Evolutionary conservation across 768 basidiomycete species (phyloP), one percentile per base, ranked within the genome.

Genomic region (Suillus decipiens): DNA sequence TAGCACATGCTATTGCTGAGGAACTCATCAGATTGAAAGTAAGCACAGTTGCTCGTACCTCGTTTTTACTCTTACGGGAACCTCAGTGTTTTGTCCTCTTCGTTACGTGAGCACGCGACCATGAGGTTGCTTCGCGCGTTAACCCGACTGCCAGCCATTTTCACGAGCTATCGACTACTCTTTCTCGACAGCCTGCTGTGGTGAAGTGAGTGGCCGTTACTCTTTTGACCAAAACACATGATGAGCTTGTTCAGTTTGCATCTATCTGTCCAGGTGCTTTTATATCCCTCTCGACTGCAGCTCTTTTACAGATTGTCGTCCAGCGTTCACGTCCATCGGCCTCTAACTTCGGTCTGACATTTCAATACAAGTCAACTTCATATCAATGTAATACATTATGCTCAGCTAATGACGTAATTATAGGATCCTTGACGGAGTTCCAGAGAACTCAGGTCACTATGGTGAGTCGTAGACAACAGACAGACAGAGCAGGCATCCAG

Each of bases 21-120:
- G 91, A 77, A 71, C 84, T 88, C 61, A 88, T 98, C 67, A 79
- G 78, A 57, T 77, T 83, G 54, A 92, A 91, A 80, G 95, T 91
- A 37, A 45, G 80, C 66, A 48, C 48, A 53, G 43, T 61, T 39
- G 19, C 39, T 43, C 22, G 50, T n/a, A 17, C 33, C 28, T 41
- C 45, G 53, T 60, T 62, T 43, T 61, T 58, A 22, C 6, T 31
- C 45, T 61, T 47, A 65, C 19, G 60, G 28, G 31, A 17, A 41
- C 42, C 24, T 3, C 43, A 96, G 94, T 81, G 88, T 12, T 93
- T 92, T 67, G 90, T 91, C 2, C 91, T 98, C 75, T 99, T 99
- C 71, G 89, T 93, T 8, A 99, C 96, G 84, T 96, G 68, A 66
- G 82, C 68, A 6, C 10, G 19, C 17, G 24, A 41, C 39, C 33